Base-by-base conservation (phyloP, 2,329 filamentous ascomycete genomes). In the Scedosporium aurantiacum region DNA sequence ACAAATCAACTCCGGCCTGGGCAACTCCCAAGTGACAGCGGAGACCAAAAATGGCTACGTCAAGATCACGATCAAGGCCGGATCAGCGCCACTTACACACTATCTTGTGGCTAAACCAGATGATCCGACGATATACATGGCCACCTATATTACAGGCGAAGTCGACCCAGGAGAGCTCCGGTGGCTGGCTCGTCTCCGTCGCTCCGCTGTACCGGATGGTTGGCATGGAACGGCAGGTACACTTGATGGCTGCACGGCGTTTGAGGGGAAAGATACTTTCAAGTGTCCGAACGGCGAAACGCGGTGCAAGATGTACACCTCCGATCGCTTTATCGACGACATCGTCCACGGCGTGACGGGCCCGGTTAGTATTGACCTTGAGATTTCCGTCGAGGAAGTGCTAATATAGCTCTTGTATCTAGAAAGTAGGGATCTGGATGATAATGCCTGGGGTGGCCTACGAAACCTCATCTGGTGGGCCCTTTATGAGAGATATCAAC, bases 231-330 rank as follows among this genome's bases (percentile, higher is more conserved):
- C 75, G 3, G 86, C 84, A 0, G 83, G 77, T 25, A 87, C 82
- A 0, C 73, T 72, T 1, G 78, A 77, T 28, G 78, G 78, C 27
- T 75, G 74, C 10, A 75, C 80, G 1, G 70, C 74, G 2, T 75
- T 88, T 59, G 85, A 88, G 68, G 85, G 78, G 47, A 79, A 76
- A 0, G 81, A 83, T 63, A 80, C 82, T 62, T 88, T 81, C 67
- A 63, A 83, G 6, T 82, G 50, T 23, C 50, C 88, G 47, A 72
- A 76, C 64, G 81, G 83, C 23, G 75, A 88, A 69, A 88, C 85
- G 0, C 80, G 85, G 45, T 84, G 81, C 71, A 89, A 89, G 70
- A 88, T 88, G 75, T 89, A 86, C 73, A 86, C 83, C 1, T 84
- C 82, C 62, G 76, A 86, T 64, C 79, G 85, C n/a, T 88, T 87